Conservation (phyloP, 2,329 filamentous ascomycete species). For the Diaporthe sp. region DNA sequence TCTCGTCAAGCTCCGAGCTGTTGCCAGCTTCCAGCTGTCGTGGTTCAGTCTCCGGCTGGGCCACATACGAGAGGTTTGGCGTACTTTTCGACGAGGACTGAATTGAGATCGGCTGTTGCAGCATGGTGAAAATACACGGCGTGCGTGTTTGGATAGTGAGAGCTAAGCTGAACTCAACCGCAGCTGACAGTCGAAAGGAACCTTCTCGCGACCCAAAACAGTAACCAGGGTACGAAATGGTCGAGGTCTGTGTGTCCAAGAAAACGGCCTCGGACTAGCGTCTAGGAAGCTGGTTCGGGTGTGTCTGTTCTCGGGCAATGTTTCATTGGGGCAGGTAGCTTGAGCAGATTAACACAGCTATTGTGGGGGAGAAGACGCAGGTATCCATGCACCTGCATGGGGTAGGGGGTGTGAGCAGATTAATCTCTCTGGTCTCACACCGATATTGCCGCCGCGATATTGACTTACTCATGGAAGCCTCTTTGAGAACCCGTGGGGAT, state of each 20-base stretch:
- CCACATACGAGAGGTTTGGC: neutral
- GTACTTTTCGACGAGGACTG: neutral
- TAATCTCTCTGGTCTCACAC: constrained; percentile 4
- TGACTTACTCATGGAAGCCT: neutral
- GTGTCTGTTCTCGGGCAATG: neutral
- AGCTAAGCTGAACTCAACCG: neutral
- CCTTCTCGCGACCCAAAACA: neutral
- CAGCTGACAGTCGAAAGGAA: neutral
- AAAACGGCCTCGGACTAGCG: constrained; percentile 11
- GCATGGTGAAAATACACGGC: constrained; percentile 18
- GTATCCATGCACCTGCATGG: constrained; percentile 18
- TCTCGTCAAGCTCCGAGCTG: neutral
- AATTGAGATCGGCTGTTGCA: neutral
- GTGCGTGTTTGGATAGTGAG: neutral
- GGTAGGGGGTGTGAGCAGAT: constrained; percentile 25
- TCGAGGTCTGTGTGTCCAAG: constrained; percentile 16
- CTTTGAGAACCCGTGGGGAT: neutral
- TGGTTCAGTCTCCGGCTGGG: neutral
- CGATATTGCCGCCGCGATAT: neutral
- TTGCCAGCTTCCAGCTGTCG: neutral
- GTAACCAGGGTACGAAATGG: neutral
- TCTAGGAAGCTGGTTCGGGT: neutral
- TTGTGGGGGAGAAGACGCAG: constrained; percentile 5
- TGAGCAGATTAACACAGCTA: constrained; percentile 9
- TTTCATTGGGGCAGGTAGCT: constrained; percentile 3